Base-by-base conservation (phyloP, 768 basidiomycete species). In the Rhizopogon vulgaris region DNA sequence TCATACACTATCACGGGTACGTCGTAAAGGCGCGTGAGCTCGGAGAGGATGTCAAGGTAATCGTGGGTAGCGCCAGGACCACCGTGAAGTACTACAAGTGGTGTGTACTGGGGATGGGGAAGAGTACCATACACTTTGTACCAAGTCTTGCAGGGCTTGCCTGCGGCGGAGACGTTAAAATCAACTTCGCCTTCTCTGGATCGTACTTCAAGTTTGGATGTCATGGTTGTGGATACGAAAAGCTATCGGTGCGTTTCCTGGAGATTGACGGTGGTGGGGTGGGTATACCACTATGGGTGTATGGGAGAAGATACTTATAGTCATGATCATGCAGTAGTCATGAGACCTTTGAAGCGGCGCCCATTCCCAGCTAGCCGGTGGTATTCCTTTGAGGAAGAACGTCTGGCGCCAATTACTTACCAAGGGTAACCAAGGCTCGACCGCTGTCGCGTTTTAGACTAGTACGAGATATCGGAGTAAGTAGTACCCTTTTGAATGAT, bases 1-100 rank as follows among this genome's bases (percentile, higher is more conserved):
- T 80, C 78, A 63, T 83, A 82, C 41, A 80, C 58, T 38, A 84
- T 58, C 57, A 82, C 69, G 10, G 79, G 78, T 41, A 76, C 77
- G 28, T 56, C 42, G 49, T 67, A 58, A 9, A 61, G 56, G 5
- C 53, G 51, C 24, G 71, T 67, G 41, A 80, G 67, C 41, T 75
- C 72, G 37, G 69, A 60, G 54, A 76, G 56, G 36, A 68, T 54
- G 36, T 70, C 63, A 15, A 79, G 61, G 59, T 76, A 76, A 38
- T 69, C 61, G 51, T 74, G 73, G n/a, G 68, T 59, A 4, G 67
- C 56, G 2, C 82, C 79, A 11, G 80, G 80, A 7, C 80, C 81
- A 8, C 79, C 80, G 54, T 83, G 82, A 4, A 82, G 66, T 3
- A 69, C 63, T 50, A 83, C 67, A 43, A 82, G 70, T 15, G 81